Conservation (phyloP, 768 basidiomycete species). For the Xerocomus potaroensis region DNA sequence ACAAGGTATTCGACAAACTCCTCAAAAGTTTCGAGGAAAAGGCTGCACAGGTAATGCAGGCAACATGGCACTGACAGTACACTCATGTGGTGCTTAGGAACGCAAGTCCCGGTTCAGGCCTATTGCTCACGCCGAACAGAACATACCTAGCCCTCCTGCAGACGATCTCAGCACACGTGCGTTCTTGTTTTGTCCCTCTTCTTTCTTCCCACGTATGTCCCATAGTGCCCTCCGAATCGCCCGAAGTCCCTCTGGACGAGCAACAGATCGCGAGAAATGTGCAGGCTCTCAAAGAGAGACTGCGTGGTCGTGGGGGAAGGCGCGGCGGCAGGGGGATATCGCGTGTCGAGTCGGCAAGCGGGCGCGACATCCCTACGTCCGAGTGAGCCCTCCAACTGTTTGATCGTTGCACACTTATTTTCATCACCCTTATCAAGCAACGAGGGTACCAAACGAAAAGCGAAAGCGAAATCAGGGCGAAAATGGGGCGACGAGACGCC, state of each 20-base stretch:
- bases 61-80: not conserved
- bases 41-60: constrained; percentile 55
- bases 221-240: constrained; percentile 45
- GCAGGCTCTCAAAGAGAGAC: constrained; percentile 78
- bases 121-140: constrained; percentile 31
- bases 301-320: constrained; percentile 70
- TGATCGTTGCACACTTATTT: not conserved
- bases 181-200: constrained; percentile 8
- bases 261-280: constrained; percentile 92
- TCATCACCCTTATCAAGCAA: constrained; percentile 46
- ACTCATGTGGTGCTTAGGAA: constrained; percentile 43
- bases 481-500: constrained; percentile 90
- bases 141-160: constrained; percentile 44
- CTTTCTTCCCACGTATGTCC: not conserved
- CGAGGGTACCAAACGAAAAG: constrained; percentile 54
- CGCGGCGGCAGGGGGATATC: constrained; percentile 47
- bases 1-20: constrained; percentile 71
- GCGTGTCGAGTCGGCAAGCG: constrained; percentile 49
- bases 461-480: constrained; percentile 68
- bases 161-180: constrained; percentile 58
- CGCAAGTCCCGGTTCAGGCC: constrained; percentile 61
- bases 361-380: constrained; percentile 60
- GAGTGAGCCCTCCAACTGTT: constrained; percentile 53
- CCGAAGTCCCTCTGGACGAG: constrained; percentile 62
- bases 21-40: constrained; percentile 72